phyloP scores from a whole-genome alignment of 1,284 basidiomycete genomes.

The Leccinum variabile region DNA sequence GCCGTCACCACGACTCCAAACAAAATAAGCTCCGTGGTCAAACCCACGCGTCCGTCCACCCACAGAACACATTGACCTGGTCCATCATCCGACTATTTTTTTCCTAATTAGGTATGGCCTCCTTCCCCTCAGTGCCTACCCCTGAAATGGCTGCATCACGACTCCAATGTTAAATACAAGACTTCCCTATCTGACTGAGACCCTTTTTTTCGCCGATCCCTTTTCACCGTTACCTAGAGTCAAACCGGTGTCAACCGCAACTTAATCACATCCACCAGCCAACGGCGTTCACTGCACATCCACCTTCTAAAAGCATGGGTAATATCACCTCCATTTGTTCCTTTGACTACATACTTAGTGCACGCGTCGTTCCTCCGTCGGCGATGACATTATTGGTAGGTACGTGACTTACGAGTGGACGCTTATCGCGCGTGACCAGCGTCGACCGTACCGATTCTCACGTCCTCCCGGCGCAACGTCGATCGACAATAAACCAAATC shows the following conservation, averaged over 20 bases:
- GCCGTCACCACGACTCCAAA: constrained; percentile 19
- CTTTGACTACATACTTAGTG: background rate
- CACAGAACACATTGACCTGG: constrained; percentile 23
- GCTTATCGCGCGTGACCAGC: constrained; percentile 5
- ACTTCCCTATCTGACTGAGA: constrained; percentile 4
- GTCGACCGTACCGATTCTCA: constrained; percentile 7
- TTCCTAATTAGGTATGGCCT: background rate
- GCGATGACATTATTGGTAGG: background rate
- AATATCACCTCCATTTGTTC: constrained; percentile 1
- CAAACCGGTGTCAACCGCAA: constrained; percentile 16
- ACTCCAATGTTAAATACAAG: constrained; percentile 4
- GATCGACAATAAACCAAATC: background rate
- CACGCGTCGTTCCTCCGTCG: background rate
- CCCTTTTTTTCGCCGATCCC: constrained; percentile 4
- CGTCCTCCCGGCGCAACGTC: constrained; percentile 12
- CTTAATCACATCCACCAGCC: constrained; percentile 9
- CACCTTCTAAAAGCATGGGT: constrained; percentile 9
- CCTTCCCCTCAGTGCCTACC: background rate
- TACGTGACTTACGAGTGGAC: background rate
- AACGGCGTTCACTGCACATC: constrained; percentile 3
- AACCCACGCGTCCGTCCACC: constrained; percentile 18
- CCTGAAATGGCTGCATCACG: constrained; percentile 1
- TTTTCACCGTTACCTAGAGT: constrained; percentile 5
- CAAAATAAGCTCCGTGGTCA: constrained; percentile 13
- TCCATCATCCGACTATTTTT: constrained; percentile 4